A percentile compares a stretch with the other conserved stretches of the same genome.
Conservation (phyloP, 2,329 filamentous ascomycete species). For the Hypomyces rosellus region DNA sequence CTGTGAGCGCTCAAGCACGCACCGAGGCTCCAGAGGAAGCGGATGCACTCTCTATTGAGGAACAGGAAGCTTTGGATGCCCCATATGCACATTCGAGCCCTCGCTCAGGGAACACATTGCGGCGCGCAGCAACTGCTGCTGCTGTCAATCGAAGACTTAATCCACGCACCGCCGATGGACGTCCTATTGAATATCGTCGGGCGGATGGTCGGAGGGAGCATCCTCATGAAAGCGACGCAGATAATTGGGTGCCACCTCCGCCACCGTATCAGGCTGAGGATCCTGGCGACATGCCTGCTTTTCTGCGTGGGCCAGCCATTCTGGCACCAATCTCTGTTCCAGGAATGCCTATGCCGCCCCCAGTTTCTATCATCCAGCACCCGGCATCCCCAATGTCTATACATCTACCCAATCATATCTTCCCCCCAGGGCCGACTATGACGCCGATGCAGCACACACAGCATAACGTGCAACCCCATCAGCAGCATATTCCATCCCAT, state of each 20-base stretch:
- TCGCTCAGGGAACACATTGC: slow-evolving; percentile 62
- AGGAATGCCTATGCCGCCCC: background rate
- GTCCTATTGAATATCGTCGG: slow-evolving; percentile 56
- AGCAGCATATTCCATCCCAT: slow-evolving; percentile 19
- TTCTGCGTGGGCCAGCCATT: slow-evolving; percentile 45
- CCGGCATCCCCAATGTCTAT: background rate
- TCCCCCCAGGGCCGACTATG: background rate
- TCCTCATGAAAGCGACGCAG: slow-evolving; percentile 80
- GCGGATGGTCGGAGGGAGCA: slow-evolving; percentile 66
- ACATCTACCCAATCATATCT: background rate
- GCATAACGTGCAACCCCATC: background rate
- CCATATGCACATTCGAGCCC: slow-evolving; percentile 69
- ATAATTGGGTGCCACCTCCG: slow-evolving; percentile 82
- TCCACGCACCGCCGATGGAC: slow-evolving; percentile 47
- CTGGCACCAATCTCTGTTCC: slow-evolving; percentile 19
- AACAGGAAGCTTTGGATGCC: slow-evolving; percentile 58
- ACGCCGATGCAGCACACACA: background rate
- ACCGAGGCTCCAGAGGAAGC: slow-evolving; percentile 29
- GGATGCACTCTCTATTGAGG: slow-evolving; percentile 45
- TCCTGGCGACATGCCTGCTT: slow-evolving; percentile 49
- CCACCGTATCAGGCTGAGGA: slow-evolving; percentile 70
- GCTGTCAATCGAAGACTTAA: slow-evolving; percentile 65
- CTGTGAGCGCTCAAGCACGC: slow-evolving; percentile 11
- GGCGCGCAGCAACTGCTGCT: slow-evolving; percentile 69
- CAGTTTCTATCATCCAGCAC: background rate